These are phyloP conservation scores for Colletotrichum sidae DNA, from an alignment of 2,329 filamentous ascomycete genomes.

Conservation along the genomic window DNA sequence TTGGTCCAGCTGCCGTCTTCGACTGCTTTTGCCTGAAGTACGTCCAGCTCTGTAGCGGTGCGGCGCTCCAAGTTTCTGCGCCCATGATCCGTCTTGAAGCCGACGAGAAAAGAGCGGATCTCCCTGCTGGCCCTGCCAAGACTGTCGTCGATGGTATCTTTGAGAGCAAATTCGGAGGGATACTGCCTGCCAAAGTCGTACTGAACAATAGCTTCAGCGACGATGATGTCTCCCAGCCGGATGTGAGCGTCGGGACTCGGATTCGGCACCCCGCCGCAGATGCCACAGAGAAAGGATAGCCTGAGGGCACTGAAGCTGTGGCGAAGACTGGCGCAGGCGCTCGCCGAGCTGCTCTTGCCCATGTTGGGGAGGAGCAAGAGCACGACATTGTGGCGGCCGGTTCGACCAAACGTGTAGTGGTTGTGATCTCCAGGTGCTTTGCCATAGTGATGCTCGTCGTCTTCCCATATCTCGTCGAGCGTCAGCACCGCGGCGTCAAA, in stretches of 20 bases:
- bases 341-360: slow-evolving; percentile 45
- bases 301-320: slow-evolving; percentile 48
- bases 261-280: slow-evolving; percentile 53
- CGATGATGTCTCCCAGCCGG: slow-evolving; percentile 48
- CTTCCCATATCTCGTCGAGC: slow-evolving; percentile 45
- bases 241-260: slow-evolving; percentile 15
- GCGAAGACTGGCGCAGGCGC: slow-evolving; percentile 43
- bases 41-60: rapidly evolving
- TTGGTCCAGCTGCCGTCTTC: neutral
- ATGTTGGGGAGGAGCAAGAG: slow-evolving; percentile 44
- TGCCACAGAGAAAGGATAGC: slow-evolving; percentile 51
- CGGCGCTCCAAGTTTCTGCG: slow-evolving; percentile 28
- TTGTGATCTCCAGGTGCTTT: slow-evolving; percentile 43
- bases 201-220: slow-evolving; percentile 45
- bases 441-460: slow-evolving; percentile 38
- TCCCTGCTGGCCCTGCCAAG: slow-evolving; percentile 44
- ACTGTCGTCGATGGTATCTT: slow-evolving; percentile 41
- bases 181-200: slow-evolving; percentile 45
- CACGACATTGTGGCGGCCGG: slow-evolving; percentile 42
- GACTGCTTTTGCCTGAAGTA: slow-evolving; percentile 1
- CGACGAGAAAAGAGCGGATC: slow-evolving; percentile 42
- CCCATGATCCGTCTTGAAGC: slow-evolving; percentile 29
- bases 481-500: slow-evolving; percentile 31
- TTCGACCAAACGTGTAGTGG: slow-evolving; percentile 44
- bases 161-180: slow-evolving; percentile 41